Evolutionary conservation across 306 rosid genomes (phyloP).

Genomic region (barrel medic (Medicago truncatula)): DNA sequence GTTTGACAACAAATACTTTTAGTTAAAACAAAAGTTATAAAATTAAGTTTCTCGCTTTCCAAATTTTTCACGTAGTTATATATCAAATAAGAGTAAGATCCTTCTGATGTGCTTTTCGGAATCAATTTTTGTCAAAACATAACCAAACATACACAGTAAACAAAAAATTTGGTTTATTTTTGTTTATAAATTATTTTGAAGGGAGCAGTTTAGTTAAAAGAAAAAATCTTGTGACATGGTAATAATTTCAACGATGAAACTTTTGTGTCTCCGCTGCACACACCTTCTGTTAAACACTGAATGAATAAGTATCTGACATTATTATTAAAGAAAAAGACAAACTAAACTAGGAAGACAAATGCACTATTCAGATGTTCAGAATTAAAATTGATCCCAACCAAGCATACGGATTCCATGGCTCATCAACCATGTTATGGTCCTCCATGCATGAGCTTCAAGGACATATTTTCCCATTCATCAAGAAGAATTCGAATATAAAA

Average conservation of each 20-base stretch:
- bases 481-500: neutral
- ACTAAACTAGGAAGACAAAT: conserved; percentile 39
- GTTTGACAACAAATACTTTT: too few relatives aligned
- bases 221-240: too few relatives aligned
- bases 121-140: too few relatives aligned
- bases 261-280: conserved; percentile 28
- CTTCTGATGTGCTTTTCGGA: too few relatives aligned
- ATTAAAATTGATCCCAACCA: conserved; percentile 48
- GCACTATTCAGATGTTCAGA: conserved; percentile 45
- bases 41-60: too few relatives aligned
- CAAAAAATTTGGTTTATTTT: too few relatives aligned
- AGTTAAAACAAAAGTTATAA: too few relatives aligned
- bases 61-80: too few relatives aligned
- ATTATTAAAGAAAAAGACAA: conserved; percentile 41
- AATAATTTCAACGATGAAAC: neutral
- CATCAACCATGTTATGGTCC: neutral
- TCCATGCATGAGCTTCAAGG: neutral
- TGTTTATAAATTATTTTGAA: too few relatives aligned
- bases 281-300: conserved; percentile 39
- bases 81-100: too few relatives aligned
- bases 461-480: neutral
- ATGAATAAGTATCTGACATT: conserved; percentile 38
- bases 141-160: too few relatives aligned
- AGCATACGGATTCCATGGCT: conserved; percentile 22
- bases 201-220: too few relatives aligned